Evolutionary conservation across 495 filamentous ascomycete species (phyloP), one percentile per base, ranked within the genome.

Genomic region (Penicillium herquei): DNA sequence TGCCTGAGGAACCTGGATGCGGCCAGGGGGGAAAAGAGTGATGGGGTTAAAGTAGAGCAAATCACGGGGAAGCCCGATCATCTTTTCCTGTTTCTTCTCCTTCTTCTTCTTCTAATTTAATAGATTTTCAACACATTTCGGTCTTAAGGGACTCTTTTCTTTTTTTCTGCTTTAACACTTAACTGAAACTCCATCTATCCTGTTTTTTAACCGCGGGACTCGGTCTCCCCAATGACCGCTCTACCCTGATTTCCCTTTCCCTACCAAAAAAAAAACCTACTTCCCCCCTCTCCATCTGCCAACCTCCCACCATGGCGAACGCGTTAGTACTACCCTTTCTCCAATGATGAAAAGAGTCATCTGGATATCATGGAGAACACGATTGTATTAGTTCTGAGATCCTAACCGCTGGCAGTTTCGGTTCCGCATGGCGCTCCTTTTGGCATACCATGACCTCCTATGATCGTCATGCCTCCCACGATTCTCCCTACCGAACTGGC

Each of bases 391-490:
- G 11, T 7, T 13, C 11, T 46, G 11, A 17, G 5, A 35, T 51
- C 9, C 55, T 39, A 26, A 52, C 54, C 16, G 34, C 13, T 39
- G 14, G 39, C 52, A 88, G 87, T 56, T 65, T 92, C 57, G 78
- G 80, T 52, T 77, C 77, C 49, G 75, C 82, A 71, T 84, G 89
- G 73, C 83, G 84, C 61, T 89, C 88, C 59, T 91, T 96, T 74
- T 97, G 93, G 93, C 93, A 98, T 81, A 88, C 91, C 50, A 94
- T 97, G 91, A 96, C 91, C 73, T 81, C 80, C 65, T 70, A 82
- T 74, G 77, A 88, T 67, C 79, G 85, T 81, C 88, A 94, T 83
- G 89, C 91, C 52, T 83, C 81, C 58, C 88, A 84, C 73, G 88
- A 96, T 72, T 94, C 91, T 49, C 89, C 94, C 31, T 91, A 95